Base-by-base conservation (phyloP, 2,329 filamentous ascomycete species). In the Cercospora sojina region DNA sequence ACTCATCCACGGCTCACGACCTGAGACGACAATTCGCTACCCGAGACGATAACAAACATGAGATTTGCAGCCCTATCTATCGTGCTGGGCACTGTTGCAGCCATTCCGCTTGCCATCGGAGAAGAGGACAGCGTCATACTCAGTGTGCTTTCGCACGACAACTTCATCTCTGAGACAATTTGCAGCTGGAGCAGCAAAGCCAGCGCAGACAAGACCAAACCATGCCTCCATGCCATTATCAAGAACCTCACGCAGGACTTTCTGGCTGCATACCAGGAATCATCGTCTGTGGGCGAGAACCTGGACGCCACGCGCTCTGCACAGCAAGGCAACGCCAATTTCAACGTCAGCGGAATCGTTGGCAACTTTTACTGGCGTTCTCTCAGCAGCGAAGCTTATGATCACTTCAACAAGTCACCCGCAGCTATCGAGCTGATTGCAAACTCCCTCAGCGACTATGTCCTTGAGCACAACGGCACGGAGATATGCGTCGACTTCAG, bases 401-500 rank as follows among this genome's bases (percentile, higher is more conserved):
- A 31, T 31, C 8, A 23, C 16, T 51, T 61, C 27, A 47, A 61
- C 8, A 49, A 35, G 29, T 31, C 59, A 16, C 29, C 38, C 23
- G 59, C 41, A 13, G 10, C 18, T 10, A 2, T 61, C 2, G 59
- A 49, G 27, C 25, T 23, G 8, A 51, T 61, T 7, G 59, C 59
- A 18, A 18, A 18, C 0, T 18, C 10, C 4, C 41, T 61, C 1
- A 35, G 41, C 27, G 47, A 61, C 35, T 61, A 61, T 31, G 43
- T 61, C 16, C 38, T 31, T 1, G 27, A 61, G 16, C 53, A 49
- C 41, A 61, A 61, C 2, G 59, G 43, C 5, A 61, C 59, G 12
- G 38, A 61, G 8, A 20, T 61, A 3, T 61, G 59, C n/a, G 41
- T 61, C 43, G 41, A 61, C n/a, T 61, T 61, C 7, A 31, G 25